Evolutionary conservation across 345 rosid genomes (phyloP), one percentile per base, ranked within the genome.

Genomic region (Eucalyptus cloeziana): DNA sequence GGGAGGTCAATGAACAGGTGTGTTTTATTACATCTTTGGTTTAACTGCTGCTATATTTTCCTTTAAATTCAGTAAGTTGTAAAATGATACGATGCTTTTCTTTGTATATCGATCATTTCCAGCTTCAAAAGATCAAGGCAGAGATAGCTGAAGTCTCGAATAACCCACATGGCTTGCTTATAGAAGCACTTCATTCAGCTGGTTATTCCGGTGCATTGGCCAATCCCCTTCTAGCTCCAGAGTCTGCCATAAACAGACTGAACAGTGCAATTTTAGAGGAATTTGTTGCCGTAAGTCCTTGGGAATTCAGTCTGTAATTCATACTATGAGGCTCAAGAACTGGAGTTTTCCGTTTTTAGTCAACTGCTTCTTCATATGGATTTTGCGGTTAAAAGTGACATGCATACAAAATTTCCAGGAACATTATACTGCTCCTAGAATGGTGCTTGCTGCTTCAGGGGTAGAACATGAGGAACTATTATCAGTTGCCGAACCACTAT

Each of bases 1-100:
- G 99, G 98, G 98, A 97, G 91, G 94, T 98, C 90, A 93, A 93
- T 80, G 99, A 96, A 91, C 95, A 95, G 97, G 98, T 96, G 30
- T 52, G 31, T 58, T 85, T 56, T 87, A 17, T 43, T 87, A 21
- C 11, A 19, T 40, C 60, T 45, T 54, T 37, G 45, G 30, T 60
- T 88, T 67, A 45, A 51, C 30, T 87, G 87, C 49, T 50, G 56
- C 52, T 13, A 86, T 21, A 17, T 27, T 33, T 21, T 58, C 25
- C 43, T 86, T 4, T 45, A 15, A 5, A 62, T 21, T 58, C 45
- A 10, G 2, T 40, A 31, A 25, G 87, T 43, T 47, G 14, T 62
- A 33, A 54, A 19, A 24, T 89, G 52, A 69, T 44, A 45, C 11
- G 51, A 56, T 71, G 49, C 62, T 60, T 89, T 69, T 51, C 89